Percentiles rank a stretch among this genome's conserved stretches.
phyloP scores from a whole-genome alignment of 225 moss, liverwort and hornwort genomes.

The Antitrichia curtipendula region DNA sequence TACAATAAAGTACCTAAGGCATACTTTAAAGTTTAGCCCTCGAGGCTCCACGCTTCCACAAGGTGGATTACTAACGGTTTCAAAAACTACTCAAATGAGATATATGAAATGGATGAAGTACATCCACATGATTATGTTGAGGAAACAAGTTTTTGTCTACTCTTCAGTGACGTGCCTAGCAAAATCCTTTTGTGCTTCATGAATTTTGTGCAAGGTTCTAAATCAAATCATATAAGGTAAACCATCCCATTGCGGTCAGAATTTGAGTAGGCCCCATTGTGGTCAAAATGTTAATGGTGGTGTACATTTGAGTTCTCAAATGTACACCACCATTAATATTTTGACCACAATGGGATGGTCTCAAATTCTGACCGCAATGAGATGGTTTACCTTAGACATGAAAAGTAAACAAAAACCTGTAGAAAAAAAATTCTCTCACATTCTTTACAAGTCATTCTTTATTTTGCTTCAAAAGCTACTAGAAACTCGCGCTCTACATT shows the following conservation, averaged over 20 bases:
- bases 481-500: too few relatives aligned
- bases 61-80: too few relatives aligned
- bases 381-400: too few relatives aligned
- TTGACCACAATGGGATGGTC: too few relatives aligned
- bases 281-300: too few relatives aligned
- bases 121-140: not conserved
- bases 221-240: too few relatives aligned
- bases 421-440: not conserved
- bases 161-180: rapidly evolving
- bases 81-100: too few relatives aligned
- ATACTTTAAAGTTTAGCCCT: not conserved
- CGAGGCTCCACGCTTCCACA: rapidly evolving
- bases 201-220: not conserved
- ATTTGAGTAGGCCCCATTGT: too few relatives aligned
- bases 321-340: too few relatives aligned
- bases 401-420: not conserved
- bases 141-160: not conserved
- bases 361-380: too few relatives aligned
- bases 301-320: too few relatives aligned
- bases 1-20: rapidly evolving
- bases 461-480: not conserved
- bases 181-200: not conserved
- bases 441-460: not conserved
- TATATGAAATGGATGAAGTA: not conserved
- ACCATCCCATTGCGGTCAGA: too few relatives aligned